Percentiles rank a stretch among this genome's conserved stretches.
Conservation (phyloP, 148 eudicot species). For the Pharnaceum exiguum region DNA sequence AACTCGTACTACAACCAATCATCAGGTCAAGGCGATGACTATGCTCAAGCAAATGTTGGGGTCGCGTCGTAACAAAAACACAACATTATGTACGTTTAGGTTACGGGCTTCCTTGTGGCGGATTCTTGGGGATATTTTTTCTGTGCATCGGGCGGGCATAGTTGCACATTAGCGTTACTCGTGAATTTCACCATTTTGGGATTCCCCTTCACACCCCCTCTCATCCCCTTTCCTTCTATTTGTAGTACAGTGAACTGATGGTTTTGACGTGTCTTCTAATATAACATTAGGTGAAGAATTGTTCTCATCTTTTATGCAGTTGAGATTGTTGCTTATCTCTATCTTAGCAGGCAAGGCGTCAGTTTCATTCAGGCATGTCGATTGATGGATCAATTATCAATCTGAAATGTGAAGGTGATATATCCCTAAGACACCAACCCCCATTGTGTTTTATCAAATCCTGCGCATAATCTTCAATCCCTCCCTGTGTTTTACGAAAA, state of each 20-base stretch:
- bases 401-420: too few relatives aligned
- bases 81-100: not conserved
- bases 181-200: conserved; percentile 17
- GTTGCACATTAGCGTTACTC: conserved; percentile 13
- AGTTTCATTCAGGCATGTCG: too few relatives aligned
- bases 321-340: too few relatives aligned
- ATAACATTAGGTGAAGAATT: conserved; percentile 14
- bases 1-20: conserved; percentile 32
- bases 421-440: too few relatives aligned
- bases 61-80: conserved; percentile 21
- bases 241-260: conserved; percentile 18
- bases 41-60: conserved; percentile 26
- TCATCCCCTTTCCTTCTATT: too few relatives aligned
- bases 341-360: too few relatives aligned
- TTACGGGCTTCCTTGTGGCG: conserved; percentile 7
- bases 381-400: too few relatives aligned
- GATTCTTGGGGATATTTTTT: conserved; percentile 14
- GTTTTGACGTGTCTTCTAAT: conserved; percentile 19
- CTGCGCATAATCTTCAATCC: too few relatives aligned
- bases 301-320: not conserved
- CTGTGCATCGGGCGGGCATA: not conserved
- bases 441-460: too few relatives aligned
- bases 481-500: too few relatives aligned
- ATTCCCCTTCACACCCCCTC: conserved; percentile 1
- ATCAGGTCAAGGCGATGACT: conserved; percentile 30